These are phyloP conservation scores for Phallus indusiatus DNA, from an alignment of 768 basidiomycete species.

Conservation along the genomic window DNA sequence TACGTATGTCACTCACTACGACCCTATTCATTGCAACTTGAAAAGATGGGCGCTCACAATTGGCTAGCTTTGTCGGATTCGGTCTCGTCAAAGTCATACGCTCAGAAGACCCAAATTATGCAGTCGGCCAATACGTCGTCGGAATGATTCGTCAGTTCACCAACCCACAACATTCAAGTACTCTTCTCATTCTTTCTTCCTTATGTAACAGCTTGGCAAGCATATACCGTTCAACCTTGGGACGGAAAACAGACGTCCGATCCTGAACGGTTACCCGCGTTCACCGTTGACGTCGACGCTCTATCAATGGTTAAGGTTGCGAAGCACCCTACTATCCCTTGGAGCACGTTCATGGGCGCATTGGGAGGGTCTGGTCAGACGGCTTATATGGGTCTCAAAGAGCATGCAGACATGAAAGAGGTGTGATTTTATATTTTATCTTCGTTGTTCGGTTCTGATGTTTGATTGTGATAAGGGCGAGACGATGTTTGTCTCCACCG, in stretches of 20 bases:
- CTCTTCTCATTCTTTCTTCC: background rate
- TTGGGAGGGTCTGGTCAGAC: background rate
- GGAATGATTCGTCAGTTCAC: background rate
- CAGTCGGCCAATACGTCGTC: background rate
- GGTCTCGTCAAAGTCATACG: background rate
- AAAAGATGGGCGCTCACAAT: background rate
- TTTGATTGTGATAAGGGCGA: slow-evolving; percentile 18
- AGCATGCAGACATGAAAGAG: background rate
- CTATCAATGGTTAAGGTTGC: background rate
- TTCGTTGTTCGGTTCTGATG: background rate
- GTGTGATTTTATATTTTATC: background rate
- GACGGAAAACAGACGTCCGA: background rate
- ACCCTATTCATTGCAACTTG: background rate
- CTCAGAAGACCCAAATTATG: background rate
- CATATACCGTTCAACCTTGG: background rate
- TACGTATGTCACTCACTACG: background rate
- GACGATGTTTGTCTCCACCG: slow-evolving; percentile 27
- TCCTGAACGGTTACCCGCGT: background rate
- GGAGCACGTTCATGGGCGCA: background rate
- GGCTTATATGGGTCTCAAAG: background rate
- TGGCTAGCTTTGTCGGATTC: background rate
- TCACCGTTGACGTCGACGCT: background rate
- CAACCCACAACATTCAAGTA: background rate
- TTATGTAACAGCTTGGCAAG: background rate
- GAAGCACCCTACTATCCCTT: background rate